Percentiles rank a stretch among this genome's conserved stretches.
Evolutionary conservation across 2,329 filamentous ascomycete species (phyloP).

Genomic region (Pseudogymnoascus sp.): DNA sequence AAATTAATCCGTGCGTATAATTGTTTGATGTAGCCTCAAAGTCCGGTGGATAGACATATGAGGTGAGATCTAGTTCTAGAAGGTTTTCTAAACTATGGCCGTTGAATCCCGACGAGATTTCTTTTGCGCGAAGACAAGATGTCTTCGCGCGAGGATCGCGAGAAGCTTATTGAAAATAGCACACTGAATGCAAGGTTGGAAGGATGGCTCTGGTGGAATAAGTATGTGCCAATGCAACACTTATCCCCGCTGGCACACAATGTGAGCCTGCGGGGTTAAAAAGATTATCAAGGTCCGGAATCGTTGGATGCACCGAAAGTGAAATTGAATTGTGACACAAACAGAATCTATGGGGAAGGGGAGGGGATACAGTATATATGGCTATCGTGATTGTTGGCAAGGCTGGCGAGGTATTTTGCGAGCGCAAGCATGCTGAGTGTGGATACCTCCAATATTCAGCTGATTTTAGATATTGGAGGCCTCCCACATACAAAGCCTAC

Average conservation of each 20-base stretch:
- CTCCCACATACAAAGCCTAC: not conserved
- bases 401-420: not conserved
- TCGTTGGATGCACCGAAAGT: too few relatives aligned
- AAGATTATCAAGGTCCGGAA: not conserved
- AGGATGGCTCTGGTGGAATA: not conserved
- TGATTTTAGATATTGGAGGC: not conserved
- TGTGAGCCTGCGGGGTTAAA: not conserved
- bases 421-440: not conserved
- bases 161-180: not conserved
- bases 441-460: not conserved
- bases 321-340: not conserved
- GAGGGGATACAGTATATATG: not conserved
- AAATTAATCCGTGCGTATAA: not conserved
- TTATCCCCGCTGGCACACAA: not conserved
- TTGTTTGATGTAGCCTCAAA: not conserved
- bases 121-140: not conserved
- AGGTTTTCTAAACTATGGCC: not conserved
- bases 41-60: not conserved
- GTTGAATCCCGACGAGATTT: not conserved
- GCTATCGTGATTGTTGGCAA: not conserved
- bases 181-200: not conserved
- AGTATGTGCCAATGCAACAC: not conserved
- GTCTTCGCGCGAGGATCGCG: not conserved
- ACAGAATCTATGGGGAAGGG: not conserved
- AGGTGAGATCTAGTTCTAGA: not conserved